Conservation (phyloP, 805 yeast species). For the Suhomyces vadensis region DNA sequence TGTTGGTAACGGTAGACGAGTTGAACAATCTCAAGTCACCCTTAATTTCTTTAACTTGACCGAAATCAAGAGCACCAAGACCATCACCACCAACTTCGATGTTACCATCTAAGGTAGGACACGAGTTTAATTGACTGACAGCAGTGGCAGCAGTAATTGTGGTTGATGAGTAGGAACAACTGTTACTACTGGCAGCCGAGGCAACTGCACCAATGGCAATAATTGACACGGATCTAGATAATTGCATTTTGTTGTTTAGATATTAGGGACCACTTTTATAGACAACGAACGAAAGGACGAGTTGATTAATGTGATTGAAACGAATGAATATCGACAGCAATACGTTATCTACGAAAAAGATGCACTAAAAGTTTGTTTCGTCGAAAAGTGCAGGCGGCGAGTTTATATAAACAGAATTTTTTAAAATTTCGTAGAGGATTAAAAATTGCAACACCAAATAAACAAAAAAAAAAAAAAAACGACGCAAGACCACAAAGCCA, state of each 20-base stretch:
- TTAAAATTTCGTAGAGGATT: background rate
- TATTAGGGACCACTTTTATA: constrained; percentile 1
- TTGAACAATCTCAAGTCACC: constrained; percentile 38
- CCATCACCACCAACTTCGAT: constrained; percentile 36
- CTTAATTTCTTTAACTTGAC: constrained; percentile 18
- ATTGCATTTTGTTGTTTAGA: constrained; percentile 7
- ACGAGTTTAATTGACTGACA: constrained; percentile 32
- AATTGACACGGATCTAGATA: constrained; percentile 7
- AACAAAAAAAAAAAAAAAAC: background rate
- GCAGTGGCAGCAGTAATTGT: constrained; percentile 43
- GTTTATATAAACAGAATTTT: constrained; percentile 2
- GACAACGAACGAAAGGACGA: constrained; percentile 4
- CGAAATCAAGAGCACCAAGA: constrained; percentile 22
- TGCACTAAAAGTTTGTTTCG: background rate
- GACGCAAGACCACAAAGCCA: background rate
- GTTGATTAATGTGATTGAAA: background rate
- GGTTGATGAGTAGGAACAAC: constrained; percentile 39
- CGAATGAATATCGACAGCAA: constrained; percentile 3
- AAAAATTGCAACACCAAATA: constrained; percentile 1
- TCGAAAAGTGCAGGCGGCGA: constrained; percentile 1
- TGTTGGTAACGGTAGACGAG: constrained; percentile 38
- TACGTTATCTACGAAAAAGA: constrained; percentile 3
- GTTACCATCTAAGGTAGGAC: constrained; percentile 44
- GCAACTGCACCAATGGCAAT: constrained; percentile 9
- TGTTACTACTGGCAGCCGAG: constrained; percentile 14